Conservation (phyloP, 371 early-diverging fungal genomes). For the Mucor mucedo region DNA sequence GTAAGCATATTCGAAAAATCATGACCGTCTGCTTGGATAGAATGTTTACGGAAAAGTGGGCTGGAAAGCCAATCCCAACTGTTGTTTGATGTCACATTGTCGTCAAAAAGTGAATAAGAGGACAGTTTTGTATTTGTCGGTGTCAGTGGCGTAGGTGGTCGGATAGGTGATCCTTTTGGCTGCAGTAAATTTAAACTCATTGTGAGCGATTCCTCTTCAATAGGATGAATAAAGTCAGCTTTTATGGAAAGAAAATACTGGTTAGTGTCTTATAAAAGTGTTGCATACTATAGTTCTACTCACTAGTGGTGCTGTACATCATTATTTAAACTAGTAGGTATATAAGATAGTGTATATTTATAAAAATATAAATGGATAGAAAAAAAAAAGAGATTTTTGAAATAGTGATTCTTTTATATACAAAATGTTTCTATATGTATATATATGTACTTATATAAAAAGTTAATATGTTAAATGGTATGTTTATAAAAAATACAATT, state of each 20-base stretch:
- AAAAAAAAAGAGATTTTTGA: not conserved
- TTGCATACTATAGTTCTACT: not conserved
- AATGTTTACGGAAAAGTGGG: constrained; percentile 30
- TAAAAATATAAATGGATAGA: not conserved
- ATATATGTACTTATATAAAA: constrained; percentile 10
- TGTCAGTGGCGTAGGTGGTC: constrained; percentile 14
- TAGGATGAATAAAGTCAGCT: constrained; percentile 4
- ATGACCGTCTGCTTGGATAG: constrained; percentile 21
- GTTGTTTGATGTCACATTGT: not conserved
- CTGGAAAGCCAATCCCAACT: constrained; percentile 14
- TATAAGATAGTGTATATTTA: not conserved
- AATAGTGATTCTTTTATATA: not conserved
- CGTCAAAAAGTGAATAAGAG: constrained; percentile 28
- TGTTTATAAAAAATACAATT: constrained; percentile 4
- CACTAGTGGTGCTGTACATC: not conserved
- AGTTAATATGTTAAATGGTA: constrained; percentile 8
- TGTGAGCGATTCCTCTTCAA: not conserved
- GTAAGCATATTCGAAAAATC: constrained; percentile 11
- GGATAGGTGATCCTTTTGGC: constrained; percentile 15
- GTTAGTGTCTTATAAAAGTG: not conserved
- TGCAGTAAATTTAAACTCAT: not conserved
- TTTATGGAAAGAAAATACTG: not conserved
- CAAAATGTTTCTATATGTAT: constrained; percentile 2
- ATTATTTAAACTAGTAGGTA: not conserved
- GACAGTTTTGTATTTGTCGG: not conserved